Conservation (phyloP, 164 flowering plant genomes). For the Nelumbo lutea region DNA sequence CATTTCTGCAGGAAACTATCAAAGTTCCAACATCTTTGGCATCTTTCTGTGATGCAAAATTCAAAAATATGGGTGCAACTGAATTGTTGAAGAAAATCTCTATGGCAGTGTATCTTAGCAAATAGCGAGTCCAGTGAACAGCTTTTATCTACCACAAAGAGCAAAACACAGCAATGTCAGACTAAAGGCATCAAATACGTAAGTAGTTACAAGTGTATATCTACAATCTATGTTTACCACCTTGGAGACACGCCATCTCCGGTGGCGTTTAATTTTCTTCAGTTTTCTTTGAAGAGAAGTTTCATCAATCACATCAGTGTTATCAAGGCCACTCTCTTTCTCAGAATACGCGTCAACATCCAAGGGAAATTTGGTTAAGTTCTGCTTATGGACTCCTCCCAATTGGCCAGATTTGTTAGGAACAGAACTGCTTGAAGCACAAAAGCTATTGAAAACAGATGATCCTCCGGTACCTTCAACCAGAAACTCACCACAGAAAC, state of each 20-base stretch:
- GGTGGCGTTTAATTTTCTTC: conserved; percentile 63
- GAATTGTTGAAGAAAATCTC: conserved; percentile 88
- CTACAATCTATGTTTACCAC: conserved; percentile 25
- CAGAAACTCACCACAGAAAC: conserved; percentile 82
- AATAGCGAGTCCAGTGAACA: conserved; percentile 95
- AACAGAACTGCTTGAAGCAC: conserved; percentile 33
- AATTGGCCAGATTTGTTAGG: conserved; percentile 36
- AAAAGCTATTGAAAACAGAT: conserved; percentile 56
- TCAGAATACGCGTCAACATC: conserved; percentile 34
- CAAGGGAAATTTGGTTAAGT: conserved; percentile 36
- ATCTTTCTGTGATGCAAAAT: conserved; percentile 69
- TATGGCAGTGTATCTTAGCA: conserved; percentile 84
- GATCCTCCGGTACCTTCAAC: conserved; percentile 98
- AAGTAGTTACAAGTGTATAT: neutral
- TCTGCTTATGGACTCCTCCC: conserved; percentile 38
- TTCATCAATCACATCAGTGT: conserved; percentile 24
- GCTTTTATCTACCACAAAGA: conserved; percentile 60
- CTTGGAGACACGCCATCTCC: conserved; percentile 84
- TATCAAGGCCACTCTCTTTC: conserved; percentile 36
- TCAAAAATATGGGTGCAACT: conserved; percentile 77
- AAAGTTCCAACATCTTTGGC: conserved; percentile 89
- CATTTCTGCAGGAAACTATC: conserved; percentile 85
- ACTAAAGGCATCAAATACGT: neutral
- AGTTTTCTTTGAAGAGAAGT: conserved; percentile 29
- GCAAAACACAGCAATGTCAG: conserved; percentile 6